Percentiles rank a stretch among this genome's conserved stretches.
Evolutionary conservation across 805 yeast genomes (phyloP).

Genomic region (Lachancea fermentati): DNA sequence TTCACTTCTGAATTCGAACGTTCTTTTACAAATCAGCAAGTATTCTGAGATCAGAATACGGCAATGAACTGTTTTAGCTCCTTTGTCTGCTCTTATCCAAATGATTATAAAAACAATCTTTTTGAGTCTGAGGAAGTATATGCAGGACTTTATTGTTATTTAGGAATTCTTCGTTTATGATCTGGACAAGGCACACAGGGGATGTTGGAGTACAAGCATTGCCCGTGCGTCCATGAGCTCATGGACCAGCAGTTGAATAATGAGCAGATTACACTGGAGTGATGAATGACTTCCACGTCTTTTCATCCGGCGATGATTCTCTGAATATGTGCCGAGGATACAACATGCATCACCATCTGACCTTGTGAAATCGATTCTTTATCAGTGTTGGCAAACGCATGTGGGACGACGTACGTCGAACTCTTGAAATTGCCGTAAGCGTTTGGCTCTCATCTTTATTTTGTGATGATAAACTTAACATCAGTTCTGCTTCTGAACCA

Average conservation of each 20-base stretch:
- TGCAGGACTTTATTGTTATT: constrained; percentile 60
- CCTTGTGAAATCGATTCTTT: constrained; percentile 12
- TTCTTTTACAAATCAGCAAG: neutral
- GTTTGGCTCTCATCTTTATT: constrained; percentile 18
- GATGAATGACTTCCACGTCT: constrained; percentile 37
- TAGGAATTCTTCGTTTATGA: constrained; percentile 80
- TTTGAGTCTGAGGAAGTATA: constrained; percentile 62
- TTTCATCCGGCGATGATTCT: constrained; percentile 38
- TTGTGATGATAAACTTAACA: constrained; percentile 33
- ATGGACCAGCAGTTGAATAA: constrained; percentile 21
- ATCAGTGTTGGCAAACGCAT: constrained; percentile 6
- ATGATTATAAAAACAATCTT: constrained; percentile 35
- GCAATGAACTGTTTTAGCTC: constrained; percentile 4
- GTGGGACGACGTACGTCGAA: too few relatives aligned
- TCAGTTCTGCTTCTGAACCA: constrained; percentile 99
- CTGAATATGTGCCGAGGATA: constrained; percentile 70
- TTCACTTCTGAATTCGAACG: too few relatives aligned
- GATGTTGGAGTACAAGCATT: neutral
- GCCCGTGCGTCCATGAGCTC: constrained; percentile 24
- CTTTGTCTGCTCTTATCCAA: constrained; percentile 9
- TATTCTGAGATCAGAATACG: constrained; percentile 6
- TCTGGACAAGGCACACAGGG: constrained; percentile 15
- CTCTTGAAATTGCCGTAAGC: too few relatives aligned
- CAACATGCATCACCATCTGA: constrained; percentile 99
- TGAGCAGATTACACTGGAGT: constrained; percentile 7